Base-by-base conservation (phyloP, 2,329 filamentous ascomycete genomes). In the Aulographum hederae region DNA sequence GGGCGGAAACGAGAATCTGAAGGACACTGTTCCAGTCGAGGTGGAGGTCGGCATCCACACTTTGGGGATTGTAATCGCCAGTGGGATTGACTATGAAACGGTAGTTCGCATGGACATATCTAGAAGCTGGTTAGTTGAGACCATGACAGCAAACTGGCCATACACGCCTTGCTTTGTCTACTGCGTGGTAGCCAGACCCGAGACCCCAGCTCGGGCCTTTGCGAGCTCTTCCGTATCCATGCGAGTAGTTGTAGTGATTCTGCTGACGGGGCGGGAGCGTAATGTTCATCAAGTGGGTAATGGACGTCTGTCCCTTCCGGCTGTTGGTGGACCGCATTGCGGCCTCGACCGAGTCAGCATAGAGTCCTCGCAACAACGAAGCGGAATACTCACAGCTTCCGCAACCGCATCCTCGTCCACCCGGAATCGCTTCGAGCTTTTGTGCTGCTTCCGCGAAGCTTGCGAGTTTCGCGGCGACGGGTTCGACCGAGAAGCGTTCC, bases 241-340 rank as follows among this genome's bases (percentile, higher is more conserved):
- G 64, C 37, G 68, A 63, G 25, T 63, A 58, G 38, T 64, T 57
- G 34, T 62, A 61, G 43, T 70, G 67, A 43, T 65, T 65, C 37
- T 74, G 69, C 15, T 77, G 76, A 30, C 80, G 71, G 26, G 78
- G 73, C 15, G 85, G 79, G 14, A 82, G 62, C 28, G 78, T 73
- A 54, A 94, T 92, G 59, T 86, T 86, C 65, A 98, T 79, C 35
- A 98, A 60, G 54, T 98, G 89, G 26, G 89, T 95, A 50, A 98
- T 98, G 46, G 81, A 92, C 33, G 84, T 94, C 55, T 94, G 86
- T 33, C 89, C 89, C 45, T 89, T 81, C 36, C 89, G 76, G 44
- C 72, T 73, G 43, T 59, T 73, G 37, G 67, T 63, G 32, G 68
- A 67, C 50, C 58, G 65, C 67, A 73, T 76, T 56, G 63, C 66